phyloP scores from a whole-genome alignment of 1,284 basidiomycete genomes.

The Ceratobasidium papillatum region DNA sequence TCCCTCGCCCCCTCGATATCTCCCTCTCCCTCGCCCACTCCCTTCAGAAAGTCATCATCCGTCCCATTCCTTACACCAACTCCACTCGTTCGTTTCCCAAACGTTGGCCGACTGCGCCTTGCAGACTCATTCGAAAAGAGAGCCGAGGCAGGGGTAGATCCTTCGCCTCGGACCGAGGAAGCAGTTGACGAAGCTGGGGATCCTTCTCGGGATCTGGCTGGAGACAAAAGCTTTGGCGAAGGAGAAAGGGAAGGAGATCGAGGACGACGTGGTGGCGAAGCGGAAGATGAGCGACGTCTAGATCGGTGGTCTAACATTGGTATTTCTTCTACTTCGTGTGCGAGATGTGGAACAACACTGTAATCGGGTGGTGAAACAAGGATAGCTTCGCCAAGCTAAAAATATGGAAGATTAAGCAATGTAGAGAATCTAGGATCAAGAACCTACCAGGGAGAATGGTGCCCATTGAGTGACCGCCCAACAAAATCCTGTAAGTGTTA shows the following conservation, averaged over 20 bases:
- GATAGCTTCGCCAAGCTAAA: slow-evolving; percentile 44
- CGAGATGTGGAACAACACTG: slow-evolving; percentile 21
- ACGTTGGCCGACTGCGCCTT: slow-evolving; percentile 15
- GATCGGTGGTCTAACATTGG: slow-evolving; percentile 38
- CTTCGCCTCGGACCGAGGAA: slow-evolving; percentile 16
- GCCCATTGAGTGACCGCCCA: slow-evolving; percentile 59
- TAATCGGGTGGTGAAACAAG: slow-evolving; percentile 38
- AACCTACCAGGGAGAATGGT: slow-evolving; percentile 55
- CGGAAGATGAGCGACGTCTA: slow-evolving; percentile 8
- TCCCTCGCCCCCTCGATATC: slow-evolving; percentile 23
- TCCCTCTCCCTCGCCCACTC: neutral
- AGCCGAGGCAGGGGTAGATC: slow-evolving; percentile 24
- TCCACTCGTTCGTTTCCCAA: slow-evolving; percentile 34
- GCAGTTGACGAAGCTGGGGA: slow-evolving; percentile 5
- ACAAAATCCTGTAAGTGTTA: slow-evolving; percentile 58
- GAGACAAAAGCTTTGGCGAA: neutral
- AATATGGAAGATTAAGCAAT: neutral
- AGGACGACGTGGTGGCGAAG: slow-evolving; percentile 9
- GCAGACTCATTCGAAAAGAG: slow-evolving; percentile 30
- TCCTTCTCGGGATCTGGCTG: neutral
- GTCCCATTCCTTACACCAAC: slow-evolving; percentile 29
- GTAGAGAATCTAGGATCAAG: neutral
- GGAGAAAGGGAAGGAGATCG: slow-evolving; percentile 15
- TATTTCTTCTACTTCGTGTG: slow-evolving; percentile 36
- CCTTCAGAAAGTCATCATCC: slow-evolving; percentile 23